phyloP scores from a whole-genome alignment of 768 basidiomycete genomes.

The Trametes maxima region DNA sequence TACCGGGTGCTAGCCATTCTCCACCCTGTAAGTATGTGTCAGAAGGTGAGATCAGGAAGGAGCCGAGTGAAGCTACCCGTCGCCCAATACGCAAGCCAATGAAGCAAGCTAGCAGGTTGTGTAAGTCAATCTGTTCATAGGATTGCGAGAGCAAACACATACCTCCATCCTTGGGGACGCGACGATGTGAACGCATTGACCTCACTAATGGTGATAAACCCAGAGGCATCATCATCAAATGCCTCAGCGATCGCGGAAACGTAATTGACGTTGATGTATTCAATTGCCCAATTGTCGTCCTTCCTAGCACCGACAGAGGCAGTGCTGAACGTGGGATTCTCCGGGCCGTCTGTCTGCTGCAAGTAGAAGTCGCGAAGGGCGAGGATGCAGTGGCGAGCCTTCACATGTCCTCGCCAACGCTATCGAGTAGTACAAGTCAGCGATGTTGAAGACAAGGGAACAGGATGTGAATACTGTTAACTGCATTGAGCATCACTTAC shows the following conservation, averaged over 20 bases:
- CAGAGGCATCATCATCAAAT: constrained; percentile 39
- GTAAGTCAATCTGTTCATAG: background rate
- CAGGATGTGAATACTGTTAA: too few species aligned
- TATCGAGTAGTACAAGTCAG: background rate
- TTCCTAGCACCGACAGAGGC: background rate
- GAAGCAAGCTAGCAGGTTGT: constrained; percentile 26
- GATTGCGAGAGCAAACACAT: background rate
- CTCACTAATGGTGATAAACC: constrained; percentile 37
- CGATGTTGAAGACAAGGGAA: background rate
- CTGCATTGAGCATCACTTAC: constrained; percentile 27
- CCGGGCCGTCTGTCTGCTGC: constrained; percentile 23
- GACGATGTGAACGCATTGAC: constrained; percentile 35
- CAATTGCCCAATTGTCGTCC: constrained; percentile 34
- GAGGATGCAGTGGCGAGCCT: constrained; percentile 33
- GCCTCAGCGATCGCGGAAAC: constrained; percentile 34
- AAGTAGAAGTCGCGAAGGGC: constrained; percentile 36
- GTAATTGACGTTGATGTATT: constrained; percentile 25
- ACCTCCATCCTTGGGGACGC: constrained; percentile 36
- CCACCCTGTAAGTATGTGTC: background rate
- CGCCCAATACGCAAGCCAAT: constrained; percentile 29
- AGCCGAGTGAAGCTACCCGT: constrained; percentile 18
- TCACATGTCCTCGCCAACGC: constrained; percentile 35
- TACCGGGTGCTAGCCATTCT: background rate
- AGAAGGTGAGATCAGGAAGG: constrained; percentile 25
- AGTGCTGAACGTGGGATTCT: background rate